These are phyloP conservation scores for Trifolium fragiferum DNA, from an alignment of 306 rosid genomes.

Conservation along the genomic window DNA sequence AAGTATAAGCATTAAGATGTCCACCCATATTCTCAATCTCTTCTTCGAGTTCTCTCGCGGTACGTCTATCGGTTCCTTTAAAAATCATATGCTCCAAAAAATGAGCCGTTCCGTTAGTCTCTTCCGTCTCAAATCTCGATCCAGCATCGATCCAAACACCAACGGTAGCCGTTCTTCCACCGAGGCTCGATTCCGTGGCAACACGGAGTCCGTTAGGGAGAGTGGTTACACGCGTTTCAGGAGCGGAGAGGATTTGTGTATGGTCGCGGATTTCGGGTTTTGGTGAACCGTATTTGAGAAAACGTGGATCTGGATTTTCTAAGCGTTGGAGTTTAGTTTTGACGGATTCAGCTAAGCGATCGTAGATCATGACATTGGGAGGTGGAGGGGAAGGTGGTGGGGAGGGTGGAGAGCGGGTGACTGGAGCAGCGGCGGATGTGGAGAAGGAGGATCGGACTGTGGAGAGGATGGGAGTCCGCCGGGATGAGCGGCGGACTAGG, in stretches of 20 bases:
- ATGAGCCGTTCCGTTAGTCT: slow-evolving; percentile 90
- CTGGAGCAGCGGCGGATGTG: slow-evolving; percentile 45
- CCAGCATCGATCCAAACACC: slow-evolving; percentile 98
- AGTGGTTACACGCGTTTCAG: slow-evolving; percentile 83
- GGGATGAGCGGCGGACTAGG: slow-evolving; percentile 62
- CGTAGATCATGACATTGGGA: slow-evolving; percentile 86
- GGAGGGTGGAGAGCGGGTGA: slow-evolving; percentile 48
- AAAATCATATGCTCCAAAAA: slow-evolving; percentile 97
- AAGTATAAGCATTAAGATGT: slow-evolving; percentile 88
- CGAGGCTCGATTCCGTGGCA: slow-evolving; percentile 83
- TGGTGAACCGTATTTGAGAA: slow-evolving; percentile 90
- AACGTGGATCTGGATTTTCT: slow-evolving; percentile 84
- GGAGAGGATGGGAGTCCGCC: slow-evolving; percentile 39
- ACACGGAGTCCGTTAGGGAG: slow-evolving; percentile 89
- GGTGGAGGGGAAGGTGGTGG: slow-evolving; percentile 77
- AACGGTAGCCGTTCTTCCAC: slow-evolving; percentile 71
- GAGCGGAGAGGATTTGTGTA: slow-evolving; percentile 75
- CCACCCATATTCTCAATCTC: slow-evolving; percentile 99
- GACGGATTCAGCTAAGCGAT: slow-evolving; percentile 79
- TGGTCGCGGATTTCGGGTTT: slow-evolving; percentile 67
- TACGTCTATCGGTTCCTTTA: slow-evolving; percentile 80
- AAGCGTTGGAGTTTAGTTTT: slow-evolving; percentile 71
- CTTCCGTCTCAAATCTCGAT: slow-evolving; percentile 89
- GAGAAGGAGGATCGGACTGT: slow-evolving; percentile 34
- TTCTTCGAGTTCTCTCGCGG: slow-evolving; percentile 77